Conservation (phyloP, 2,329 filamentous ascomycete species). For the Neopestalotiopsis rosae region DNA sequence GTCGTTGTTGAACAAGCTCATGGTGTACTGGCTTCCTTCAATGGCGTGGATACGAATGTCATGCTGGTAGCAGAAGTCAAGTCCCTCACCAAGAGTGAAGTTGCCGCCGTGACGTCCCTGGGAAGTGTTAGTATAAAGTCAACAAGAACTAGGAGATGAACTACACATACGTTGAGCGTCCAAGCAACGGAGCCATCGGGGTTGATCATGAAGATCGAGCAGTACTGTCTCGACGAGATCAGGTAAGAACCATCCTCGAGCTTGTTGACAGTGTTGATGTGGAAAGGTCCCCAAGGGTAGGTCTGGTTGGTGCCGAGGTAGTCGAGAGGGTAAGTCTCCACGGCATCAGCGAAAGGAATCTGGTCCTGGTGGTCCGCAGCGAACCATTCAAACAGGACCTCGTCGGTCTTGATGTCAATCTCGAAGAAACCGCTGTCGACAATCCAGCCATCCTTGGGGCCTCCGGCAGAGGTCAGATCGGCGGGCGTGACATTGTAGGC, state of each 20-base stretch:
- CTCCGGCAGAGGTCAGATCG: constrained; percentile 38
- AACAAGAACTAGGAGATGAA: background rate
- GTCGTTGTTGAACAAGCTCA: constrained; percentile 43
- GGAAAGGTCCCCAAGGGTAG: constrained; percentile 33
- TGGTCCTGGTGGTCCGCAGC: constrained; percentile 42
- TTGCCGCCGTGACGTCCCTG: constrained; percentile 31
- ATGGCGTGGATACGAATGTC: constrained; percentile 36
- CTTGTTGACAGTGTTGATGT: constrained; percentile 33
- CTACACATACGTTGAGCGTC: constrained; percentile 28
- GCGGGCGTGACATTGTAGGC: constrained; percentile 35
- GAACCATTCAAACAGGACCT: constrained; percentile 47
- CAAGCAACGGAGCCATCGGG: constrained; percentile 29
- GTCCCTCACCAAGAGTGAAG: constrained; percentile 23
- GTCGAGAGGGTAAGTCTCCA: constrained; percentile 25
- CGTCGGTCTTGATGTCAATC: constrained; percentile 44
- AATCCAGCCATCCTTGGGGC: constrained; percentile 38
- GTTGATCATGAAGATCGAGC: constrained; percentile 29
- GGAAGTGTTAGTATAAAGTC: constrained; percentile 12
- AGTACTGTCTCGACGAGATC: constrained; percentile 31
- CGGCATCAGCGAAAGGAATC: constrained; percentile 25
- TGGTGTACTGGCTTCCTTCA: constrained; percentile 24
- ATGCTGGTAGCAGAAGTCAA: constrained; percentile 41
- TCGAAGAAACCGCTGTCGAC: constrained; percentile 45
- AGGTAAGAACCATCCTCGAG: constrained; percentile 33
- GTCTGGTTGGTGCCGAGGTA: constrained; percentile 27